A percentile compares a stretch with the other conserved stretches of the same genome.
These are phyloP conservation scores for Tolypocladium sp. DNA, from an alignment of 2,329 filamentous ascomycete species.

Conservation along the genomic window DNA sequence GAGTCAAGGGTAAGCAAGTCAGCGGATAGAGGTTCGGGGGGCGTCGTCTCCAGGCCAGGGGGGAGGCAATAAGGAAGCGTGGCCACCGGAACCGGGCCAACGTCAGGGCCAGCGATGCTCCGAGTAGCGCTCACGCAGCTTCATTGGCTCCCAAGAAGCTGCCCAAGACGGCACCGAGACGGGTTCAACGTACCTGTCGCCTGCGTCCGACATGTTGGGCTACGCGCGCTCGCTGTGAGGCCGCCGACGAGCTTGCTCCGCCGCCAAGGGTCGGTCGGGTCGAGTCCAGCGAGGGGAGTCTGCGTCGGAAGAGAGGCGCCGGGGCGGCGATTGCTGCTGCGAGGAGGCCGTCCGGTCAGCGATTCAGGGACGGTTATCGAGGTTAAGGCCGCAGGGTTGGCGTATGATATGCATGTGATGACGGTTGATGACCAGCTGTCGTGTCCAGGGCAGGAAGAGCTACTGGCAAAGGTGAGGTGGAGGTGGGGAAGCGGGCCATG, in stretches of 20 bases:
- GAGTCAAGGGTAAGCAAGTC: neutral
- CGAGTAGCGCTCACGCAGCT: neutral
- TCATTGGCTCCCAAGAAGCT: neutral
- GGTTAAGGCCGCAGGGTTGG: neutral
- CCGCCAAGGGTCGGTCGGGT: neutral
- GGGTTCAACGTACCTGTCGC: conserved; percentile 15
- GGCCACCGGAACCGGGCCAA: too few relatives aligned
- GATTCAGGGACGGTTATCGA: neutral
- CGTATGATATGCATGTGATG: neutral
- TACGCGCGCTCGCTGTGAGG: neutral
- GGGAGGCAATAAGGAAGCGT: neutral
- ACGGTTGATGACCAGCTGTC: neutral
- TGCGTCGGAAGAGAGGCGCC: neutral
- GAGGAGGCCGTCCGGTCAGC: neutral
- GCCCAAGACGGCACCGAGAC: neutral
- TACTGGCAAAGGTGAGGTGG: neutral
- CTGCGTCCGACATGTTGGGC: conserved; percentile 20
- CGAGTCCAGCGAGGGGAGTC: neutral
- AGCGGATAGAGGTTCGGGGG: neutral
- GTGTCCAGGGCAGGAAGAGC: neutral
- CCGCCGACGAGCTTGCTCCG: neutral
- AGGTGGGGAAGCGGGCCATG: neutral
- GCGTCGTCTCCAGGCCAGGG: neutral
- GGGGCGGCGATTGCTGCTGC: neutral
- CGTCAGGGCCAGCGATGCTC: neutral